Percentiles rank a stretch among this genome's conserved stretches.
phyloP scores from a whole-genome alignment of 768 basidiomycete species.

The Auriculariales sp. region DNA sequence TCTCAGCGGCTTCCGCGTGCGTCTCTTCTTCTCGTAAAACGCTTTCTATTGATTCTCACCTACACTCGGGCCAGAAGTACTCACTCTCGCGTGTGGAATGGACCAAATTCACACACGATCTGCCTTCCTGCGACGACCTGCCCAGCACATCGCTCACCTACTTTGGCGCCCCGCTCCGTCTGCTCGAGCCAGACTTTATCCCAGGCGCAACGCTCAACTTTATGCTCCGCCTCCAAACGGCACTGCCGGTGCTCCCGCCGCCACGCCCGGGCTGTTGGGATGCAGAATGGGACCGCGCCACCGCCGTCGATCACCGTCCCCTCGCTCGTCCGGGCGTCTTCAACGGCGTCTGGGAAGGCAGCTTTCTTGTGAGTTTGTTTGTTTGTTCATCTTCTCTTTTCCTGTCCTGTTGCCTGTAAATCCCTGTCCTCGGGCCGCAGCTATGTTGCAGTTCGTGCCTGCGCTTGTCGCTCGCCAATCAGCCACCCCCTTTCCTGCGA shows the following conservation, averaged over 20 bases:
- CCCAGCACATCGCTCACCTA: neutral
- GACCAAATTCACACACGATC: neutral
- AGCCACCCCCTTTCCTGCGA: no score
- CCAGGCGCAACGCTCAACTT: neutral
- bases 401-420: no score
- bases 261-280: neutral
- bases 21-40: neutral
- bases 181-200: neutral
- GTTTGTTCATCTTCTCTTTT: neutral
- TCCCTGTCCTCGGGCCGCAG: no score
- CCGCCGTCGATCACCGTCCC: neutral
- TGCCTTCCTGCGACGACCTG: neutral
- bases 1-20: neutral
- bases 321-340: conserved; percentile 5
- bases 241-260: neutral
- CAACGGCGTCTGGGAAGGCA: conserved; percentile 9
- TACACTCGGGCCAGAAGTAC: neutral
- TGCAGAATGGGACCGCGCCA: neutral
- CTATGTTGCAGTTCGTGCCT: no score
- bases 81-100: neutral
- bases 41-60: neutral
- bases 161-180: neutral
- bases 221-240: neutral
- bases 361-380: conserved; percentile 6
- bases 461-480: no score